A percentile compares a stretch with the other conserved stretches of the same genome.
Evolutionary conservation across 2,329 filamentous ascomycete species (phyloP).

Genomic region (Fonsecaea pugnacius): DNA sequence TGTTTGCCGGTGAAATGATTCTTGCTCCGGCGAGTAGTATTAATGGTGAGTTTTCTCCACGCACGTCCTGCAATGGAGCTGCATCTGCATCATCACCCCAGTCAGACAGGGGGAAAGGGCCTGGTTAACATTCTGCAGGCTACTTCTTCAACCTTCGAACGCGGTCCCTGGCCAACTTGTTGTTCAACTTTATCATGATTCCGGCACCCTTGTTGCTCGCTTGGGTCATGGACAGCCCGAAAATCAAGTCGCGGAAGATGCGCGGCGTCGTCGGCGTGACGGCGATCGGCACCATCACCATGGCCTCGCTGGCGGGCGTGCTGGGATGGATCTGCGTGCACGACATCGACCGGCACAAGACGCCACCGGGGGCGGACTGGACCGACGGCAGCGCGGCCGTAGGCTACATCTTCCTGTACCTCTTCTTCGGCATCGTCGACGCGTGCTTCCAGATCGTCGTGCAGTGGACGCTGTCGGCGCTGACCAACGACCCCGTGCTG

Average conservation of each 20-base stretch:
- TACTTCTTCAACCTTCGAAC: slow-evolving; percentile 32
- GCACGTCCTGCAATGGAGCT: neutral
- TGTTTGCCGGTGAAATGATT: slow-evolving; percentile 28
- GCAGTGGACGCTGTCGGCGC: slow-evolving; percentile 20
- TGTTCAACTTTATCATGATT: slow-evolving; percentile 27
- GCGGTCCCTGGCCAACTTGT: slow-evolving; percentile 28
- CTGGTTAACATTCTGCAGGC: slow-evolving; percentile 4
- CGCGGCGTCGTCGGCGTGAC: slow-evolving; percentile 20
- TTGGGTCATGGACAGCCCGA: slow-evolving; percentile 39
- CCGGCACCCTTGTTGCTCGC: slow-evolving; percentile 19
- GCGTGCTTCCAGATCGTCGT: slow-evolving; percentile 22
- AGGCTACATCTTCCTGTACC: slow-evolving; percentile 15
- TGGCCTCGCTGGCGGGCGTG: slow-evolving; percentile 7
- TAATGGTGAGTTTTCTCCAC: slow-evolving; percentile 12
- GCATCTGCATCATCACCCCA: too few species aligned
- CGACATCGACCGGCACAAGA: slow-evolving; percentile 7
- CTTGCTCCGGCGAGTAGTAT: slow-evolving; percentile 14
- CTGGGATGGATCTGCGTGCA: slow-evolving; percentile 18
- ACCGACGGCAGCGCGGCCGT: slow-evolving; percentile 6
- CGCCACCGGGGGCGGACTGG: slow-evolving; percentile 11
- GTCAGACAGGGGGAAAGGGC: too few species aligned
- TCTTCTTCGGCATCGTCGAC: slow-evolving; percentile 22
- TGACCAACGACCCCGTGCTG: slow-evolving; percentile 31
- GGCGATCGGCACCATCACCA: slow-evolving; percentile 15
- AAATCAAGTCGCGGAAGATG: slow-evolving; percentile 21